Conservation (phyloP, 768 basidiomycete genomes). For the Obba rivulosa region DNA sequence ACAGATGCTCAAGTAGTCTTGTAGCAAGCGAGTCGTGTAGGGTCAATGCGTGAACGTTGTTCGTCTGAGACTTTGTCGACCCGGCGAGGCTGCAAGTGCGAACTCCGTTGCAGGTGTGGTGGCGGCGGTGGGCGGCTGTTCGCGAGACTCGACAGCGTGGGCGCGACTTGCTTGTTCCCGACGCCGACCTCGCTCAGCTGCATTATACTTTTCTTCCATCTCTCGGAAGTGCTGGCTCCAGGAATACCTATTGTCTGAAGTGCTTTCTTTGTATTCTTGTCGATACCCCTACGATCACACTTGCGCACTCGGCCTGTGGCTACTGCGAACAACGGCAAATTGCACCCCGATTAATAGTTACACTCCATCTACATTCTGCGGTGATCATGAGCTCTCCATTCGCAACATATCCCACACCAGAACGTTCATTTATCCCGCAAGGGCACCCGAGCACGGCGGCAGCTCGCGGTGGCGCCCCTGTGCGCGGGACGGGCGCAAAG, state of each 20-base stretch:
- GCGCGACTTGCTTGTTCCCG: not conserved
- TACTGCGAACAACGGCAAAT: too few relatives aligned
- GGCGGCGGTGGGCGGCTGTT: not conserved
- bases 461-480: constrained; percentile 11
- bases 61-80: too few relatives aligned
- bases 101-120: not conserved
- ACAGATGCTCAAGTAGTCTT: not conserved
- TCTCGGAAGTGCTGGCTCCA: not conserved
- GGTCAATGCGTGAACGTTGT: too few relatives aligned
- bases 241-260: not conserved
- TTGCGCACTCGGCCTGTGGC: too few relatives aligned
- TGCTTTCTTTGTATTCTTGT: too few relatives aligned
- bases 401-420: constrained; percentile 20
- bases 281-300: too few relatives aligned
- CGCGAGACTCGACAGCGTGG: not conserved
- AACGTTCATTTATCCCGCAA: constrained; percentile 19
- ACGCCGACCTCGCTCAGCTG: not conserved
- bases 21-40: too few relatives aligned
- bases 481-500: constrained; percentile 21
- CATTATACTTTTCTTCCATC: too few relatives aligned
- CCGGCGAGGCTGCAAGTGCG: not conserved
- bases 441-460: constrained; percentile 7
- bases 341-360: too few relatives aligned
- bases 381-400: constrained; percentile 21
- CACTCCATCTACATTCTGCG: not conserved